Conservation (phyloP, 495 filamentous ascomycete genomes). For the Penicillium pulvis region DNA sequence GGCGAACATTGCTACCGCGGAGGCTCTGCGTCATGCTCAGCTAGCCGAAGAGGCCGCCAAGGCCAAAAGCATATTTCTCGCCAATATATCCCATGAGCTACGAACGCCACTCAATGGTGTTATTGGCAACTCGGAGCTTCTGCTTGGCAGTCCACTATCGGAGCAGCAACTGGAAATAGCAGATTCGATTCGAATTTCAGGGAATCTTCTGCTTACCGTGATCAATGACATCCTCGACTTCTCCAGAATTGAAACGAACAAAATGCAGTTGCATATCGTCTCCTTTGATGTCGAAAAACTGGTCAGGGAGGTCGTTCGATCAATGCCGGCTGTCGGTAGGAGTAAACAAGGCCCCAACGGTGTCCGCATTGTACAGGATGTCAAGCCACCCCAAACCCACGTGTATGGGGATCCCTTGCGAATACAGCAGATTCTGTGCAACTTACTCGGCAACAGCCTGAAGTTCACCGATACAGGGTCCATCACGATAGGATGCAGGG, state of each 20-base stretch:
- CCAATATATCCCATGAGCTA: conserved; percentile 82
- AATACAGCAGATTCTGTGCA: conserved; percentile 84
- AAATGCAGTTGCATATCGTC: conserved; percentile 84
- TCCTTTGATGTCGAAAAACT: conserved; percentile 79
- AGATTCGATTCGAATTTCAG: conserved; percentile 84
- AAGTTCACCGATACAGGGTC: conserved; percentile 73
- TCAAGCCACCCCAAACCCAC: conserved; percentile 62
- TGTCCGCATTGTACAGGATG: conserved; percentile 34
- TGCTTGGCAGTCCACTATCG: conserved; percentile 71
- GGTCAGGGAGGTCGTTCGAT: conserved; percentile 78
- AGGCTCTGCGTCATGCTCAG: conserved; percentile 78
- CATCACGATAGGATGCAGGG: conserved; percentile 71
- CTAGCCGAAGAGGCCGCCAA: conserved; percentile 84
- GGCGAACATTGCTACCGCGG: conserved; percentile 74
- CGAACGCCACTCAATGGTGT: conserved; percentile 82
- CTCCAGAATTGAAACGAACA: conserved; percentile 86
- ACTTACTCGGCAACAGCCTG: conserved; percentile 83
- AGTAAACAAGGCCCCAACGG: conserved; percentile 62
- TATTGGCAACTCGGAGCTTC: conserved; percentile 80
- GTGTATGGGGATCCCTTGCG: conserved; percentile 84
- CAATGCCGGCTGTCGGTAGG: conserved; percentile 48
- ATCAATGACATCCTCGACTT: conserved; percentile 94
- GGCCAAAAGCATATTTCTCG: conserved; percentile 85
- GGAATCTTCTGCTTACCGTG: conserved; percentile 80
- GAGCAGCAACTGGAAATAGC: conserved; percentile 80